Conservation (phyloP, 192 early-diverging fungal genomes). For the Linnemannia exigua region DNA sequence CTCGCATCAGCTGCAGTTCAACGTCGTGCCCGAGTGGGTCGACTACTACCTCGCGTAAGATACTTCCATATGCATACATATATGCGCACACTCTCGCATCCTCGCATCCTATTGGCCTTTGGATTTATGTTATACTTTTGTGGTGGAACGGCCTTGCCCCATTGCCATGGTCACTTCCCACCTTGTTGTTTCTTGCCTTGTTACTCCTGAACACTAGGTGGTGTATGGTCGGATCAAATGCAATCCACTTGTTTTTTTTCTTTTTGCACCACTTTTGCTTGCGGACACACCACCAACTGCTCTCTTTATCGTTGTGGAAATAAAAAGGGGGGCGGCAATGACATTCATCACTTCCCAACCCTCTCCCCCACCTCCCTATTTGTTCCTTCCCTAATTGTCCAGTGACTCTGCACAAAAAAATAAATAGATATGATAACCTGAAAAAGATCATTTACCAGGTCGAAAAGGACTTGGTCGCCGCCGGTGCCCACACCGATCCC, state of each 20-base stretch:
- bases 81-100: slow-evolving; percentile 15
- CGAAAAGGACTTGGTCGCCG: slow-evolving; percentile 73
- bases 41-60: slow-evolving; percentile 85
- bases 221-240: neutral
- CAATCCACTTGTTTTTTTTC: neutral
- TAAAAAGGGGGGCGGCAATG: neutral
- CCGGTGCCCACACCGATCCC: slow-evolving; percentile 46
- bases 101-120: neutral
- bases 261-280: neutral
- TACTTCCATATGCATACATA: neutral
- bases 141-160: too few relatives aligned
- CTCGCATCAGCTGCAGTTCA: slow-evolving; percentile 91
- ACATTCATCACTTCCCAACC: too few relatives aligned
- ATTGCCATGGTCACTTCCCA: neutral
- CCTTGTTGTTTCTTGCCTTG: neutral
- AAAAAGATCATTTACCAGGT: slow-evolving; percentile 85
- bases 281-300: neutral
- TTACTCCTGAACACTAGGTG: neutral
- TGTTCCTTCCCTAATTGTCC: too few relatives aligned
- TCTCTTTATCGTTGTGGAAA: neutral
- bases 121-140: too few relatives aligned
- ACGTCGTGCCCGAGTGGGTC: slow-evolving; percentile 90
- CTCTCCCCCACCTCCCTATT: too few relatives aligned
- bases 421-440: slow-evolving; percentile 76
- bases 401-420: neutral